Base-by-base conservation (phyloP, 345 rosid genomes). In the Garcia nutans region DNA sequence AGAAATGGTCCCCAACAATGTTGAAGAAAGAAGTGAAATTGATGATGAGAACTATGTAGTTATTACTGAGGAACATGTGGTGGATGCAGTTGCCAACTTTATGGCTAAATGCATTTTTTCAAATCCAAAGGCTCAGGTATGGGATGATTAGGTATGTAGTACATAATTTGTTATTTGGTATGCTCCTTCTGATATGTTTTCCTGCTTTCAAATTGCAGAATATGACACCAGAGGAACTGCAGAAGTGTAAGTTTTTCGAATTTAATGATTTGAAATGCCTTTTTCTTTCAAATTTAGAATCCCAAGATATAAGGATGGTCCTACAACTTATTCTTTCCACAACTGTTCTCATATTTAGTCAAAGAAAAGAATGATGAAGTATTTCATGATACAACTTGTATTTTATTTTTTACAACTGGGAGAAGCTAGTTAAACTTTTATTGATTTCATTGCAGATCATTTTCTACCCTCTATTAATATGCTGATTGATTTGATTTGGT, bases 81-180 rank as follows among this genome's bases (percentile, higher is more conserved):
- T 90, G 66, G 96, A 95, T 80, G 98, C 94, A 59, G 90, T 95
- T 77, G 96, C 99, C 56, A 88, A 87, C 85, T 95, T 95, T 78
- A 89, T 96, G 92, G 99, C 98, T 11, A 93, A 88, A 83, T 93
- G 99, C 86, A 81, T 93, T 47, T 58, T 91, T 52, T 89, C 94
- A 37, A 91, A 89, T 81, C 96, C 99, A 26, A 93, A 91, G 80
- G 86, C 96, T 79, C 85, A 80, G 92, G 96, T 89, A 83, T 73
- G 19, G 73, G 23, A 1, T 44, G 15, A 52, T 55, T 44, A 61
- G 65, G 42, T 52, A n/a, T 63, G 23, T 61, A 49, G 49, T 31
- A 17, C n/a, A 28, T 45, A 6, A 10, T 67, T 52, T 3, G 59
- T 15, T 45, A 52, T 42, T 49, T 58, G 15, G 42, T 17, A 23